Percentiles rank a stretch among this genome's conserved stretches.
Conservation (phyloP, 768 basidiomycete genomes). For the Hydnomerulius pinastri region DNA sequence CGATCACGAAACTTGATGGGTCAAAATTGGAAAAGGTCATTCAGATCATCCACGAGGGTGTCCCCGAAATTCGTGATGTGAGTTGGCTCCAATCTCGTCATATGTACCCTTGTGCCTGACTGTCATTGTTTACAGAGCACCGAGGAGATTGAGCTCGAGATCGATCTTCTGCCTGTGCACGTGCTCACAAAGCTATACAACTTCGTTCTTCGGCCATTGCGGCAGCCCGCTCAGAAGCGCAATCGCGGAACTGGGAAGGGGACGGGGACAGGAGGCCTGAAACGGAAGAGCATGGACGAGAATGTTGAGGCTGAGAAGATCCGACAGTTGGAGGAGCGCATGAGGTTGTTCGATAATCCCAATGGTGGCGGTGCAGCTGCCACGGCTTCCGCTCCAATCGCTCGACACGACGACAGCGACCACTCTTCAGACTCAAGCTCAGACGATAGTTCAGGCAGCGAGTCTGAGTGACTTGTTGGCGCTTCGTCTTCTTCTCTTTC, state of each 20-base stretch:
- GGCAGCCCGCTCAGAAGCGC: slow-evolving; percentile 65
- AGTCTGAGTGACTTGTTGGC: slow-evolving; percentile 62
- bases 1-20: slow-evolving; percentile 85
- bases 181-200: slow-evolving; percentile 95
- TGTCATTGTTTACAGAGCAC: slow-evolving; percentile 62
- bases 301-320: slow-evolving; percentile 96
- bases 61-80: slow-evolving; percentile 92
- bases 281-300: slow-evolving; percentile 97
- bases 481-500: not conserved
- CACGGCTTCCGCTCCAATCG: slow-evolving; percentile 36
- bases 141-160: slow-evolving; percentile 98
- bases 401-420: slow-evolving; percentile 55
- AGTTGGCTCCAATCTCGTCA: slow-evolving; percentile 37
- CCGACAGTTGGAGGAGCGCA: slow-evolving; percentile 82
- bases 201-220: slow-evolving; percentile 83
- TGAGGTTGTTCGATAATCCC: slow-evolving; percentile 77
- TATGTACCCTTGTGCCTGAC: slow-evolving; percentile 13
- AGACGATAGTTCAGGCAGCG: slow-evolving; percentile 80
- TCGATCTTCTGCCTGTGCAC: slow-evolving; percentile 82
- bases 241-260: slow-evolving; percentile 67
- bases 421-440: slow-evolving; percentile 81
- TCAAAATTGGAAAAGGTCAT: slow-evolving; percentile 86
- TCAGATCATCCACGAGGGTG: slow-evolving; percentile 91
- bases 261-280: slow-evolving; percentile 85
- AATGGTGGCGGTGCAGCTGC: slow-evolving; percentile 39